Base-by-base conservation (phyloP, 2,329 filamentous ascomycete genomes). In the Ilyonectria sp. region DNA sequence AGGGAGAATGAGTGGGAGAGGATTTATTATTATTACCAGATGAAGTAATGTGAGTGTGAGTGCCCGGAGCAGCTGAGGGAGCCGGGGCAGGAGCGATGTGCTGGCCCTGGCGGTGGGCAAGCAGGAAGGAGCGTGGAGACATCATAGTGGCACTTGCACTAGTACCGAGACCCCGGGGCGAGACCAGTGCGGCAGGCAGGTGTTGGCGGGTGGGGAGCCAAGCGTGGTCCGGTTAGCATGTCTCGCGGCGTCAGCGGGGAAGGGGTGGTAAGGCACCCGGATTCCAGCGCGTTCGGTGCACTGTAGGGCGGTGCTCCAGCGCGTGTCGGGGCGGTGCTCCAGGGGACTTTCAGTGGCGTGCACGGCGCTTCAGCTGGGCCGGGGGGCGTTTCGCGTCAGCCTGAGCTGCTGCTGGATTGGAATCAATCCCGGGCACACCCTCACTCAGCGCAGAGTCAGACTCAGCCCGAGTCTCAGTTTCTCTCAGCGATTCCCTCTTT, bases 71-170 rank as follows among this genome's bases (percentile, higher is more conserved):
- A 66, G 71, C 66, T 60, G 67, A 69, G 65, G 70, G 52, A 61
- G 46, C 60, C 44, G 64, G 64, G 54, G 62, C 58, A 71, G 69
- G 54, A 56, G 44, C 52, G 57, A 49, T 65, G 58, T 63, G 55
- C 53, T 72, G 65, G 55, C 57, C 56, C 67, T 74, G 68, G 56
- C 72, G 74, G 61, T 75, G 69, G 67, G 71, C 71, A 55, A 76
- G 74, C 60, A 74, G 65, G 70, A 75, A 73, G 64, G 74, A 76
- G 67, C 74, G 74, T 75, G 74, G 74, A 67, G 74, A 75, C 73
- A 76, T 70, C 74, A 76, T 76, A 31, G 64, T 72, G 74, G 70
- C 68, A 68, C 71, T 63, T 69, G 67, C 70, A 64, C 64, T 68
- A 66, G 67, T 67, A 54, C 66, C 69, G 57, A 64, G 59, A 60